Conservation (phyloP, 2,329 filamentous ascomycete genomes). For the Cladobotryum mycophilum region DNA sequence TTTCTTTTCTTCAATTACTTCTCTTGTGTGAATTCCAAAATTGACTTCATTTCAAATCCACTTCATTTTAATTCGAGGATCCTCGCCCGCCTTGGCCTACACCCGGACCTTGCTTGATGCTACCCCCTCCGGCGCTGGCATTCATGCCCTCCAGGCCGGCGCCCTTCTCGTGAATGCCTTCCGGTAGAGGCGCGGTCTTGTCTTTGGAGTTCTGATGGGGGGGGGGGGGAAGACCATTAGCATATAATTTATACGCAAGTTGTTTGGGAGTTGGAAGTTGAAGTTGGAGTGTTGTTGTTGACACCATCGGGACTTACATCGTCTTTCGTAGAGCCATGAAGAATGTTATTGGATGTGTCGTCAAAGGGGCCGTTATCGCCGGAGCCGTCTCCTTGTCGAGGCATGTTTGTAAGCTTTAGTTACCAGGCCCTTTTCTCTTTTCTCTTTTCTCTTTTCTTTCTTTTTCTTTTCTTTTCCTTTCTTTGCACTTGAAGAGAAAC, state of each 20-base stretch:
- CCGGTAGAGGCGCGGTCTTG: conserved; percentile 44
- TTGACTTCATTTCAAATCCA: conserved; percentile 1
- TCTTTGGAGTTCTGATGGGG: conserved; percentile 29
- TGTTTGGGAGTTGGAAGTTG: too few species aligned
- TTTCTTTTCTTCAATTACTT: too few species aligned
- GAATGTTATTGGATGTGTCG: conserved; percentile 34
- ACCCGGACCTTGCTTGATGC: conserved; percentile 32
- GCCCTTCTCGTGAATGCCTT: conserved; percentile 38
- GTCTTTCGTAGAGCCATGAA: conserved; percentile 36
- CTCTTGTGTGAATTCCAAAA: conserved; percentile 11
- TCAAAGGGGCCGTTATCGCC: conserved; percentile 41
- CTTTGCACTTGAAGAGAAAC: too few species aligned
- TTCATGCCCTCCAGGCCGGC: conserved; percentile 31
- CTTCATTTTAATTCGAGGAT: conserved; percentile 11
- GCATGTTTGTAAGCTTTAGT: conserved; percentile 31
- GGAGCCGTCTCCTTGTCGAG: conserved; percentile 43
- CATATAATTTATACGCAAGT: too few species aligned
- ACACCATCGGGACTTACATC: too few species aligned
- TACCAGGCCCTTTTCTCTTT: too few species aligned
- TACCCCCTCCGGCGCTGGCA: conserved; percentile 40
- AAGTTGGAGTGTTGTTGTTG: too few species aligned
- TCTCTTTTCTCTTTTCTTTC: too few species aligned
- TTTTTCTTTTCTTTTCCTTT: too few species aligned
- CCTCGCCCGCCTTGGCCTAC: conserved; percentile 35
- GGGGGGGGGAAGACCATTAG: too few species aligned